These are phyloP conservation scores for Entophlyctis helioformis DNA, from an alignment of 192 early-diverging fungal genomes.

Conservation along the genomic window DNA sequence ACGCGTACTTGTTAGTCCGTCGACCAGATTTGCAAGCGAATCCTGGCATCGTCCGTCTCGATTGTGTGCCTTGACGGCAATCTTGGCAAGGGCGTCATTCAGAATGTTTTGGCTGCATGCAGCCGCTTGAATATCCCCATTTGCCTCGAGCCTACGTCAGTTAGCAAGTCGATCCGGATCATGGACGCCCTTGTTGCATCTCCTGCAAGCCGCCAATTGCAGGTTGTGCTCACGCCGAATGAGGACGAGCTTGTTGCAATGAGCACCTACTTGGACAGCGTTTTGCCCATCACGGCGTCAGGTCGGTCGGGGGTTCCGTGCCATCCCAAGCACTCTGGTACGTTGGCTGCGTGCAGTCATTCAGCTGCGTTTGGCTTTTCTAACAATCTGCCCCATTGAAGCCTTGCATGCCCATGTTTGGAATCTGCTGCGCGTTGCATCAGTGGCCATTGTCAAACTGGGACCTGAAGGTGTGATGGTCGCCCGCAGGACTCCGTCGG, in stretches of 20 bases:
- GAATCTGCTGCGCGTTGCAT: constrained; percentile 32
- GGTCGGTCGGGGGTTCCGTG: no score
- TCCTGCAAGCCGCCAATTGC: no score
- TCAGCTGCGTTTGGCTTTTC: no score
- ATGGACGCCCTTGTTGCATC: constrained; percentile 28
- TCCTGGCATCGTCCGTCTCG: constrained; percentile 15
- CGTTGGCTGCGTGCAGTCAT: no score
- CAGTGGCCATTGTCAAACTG: constrained; percentile 52
- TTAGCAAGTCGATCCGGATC: constrained; percentile 59
- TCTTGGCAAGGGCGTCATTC: no score
- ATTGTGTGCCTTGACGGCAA: constrained; percentile 72
- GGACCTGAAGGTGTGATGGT: constrained; percentile 52
- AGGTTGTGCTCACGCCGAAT: constrained; percentile 79
- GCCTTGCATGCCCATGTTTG: constrained; percentile 8
- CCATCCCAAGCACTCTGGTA: no score
- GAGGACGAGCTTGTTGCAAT: constrained; percentile 55
- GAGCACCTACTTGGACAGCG: no score
- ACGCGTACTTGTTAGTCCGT: neutral
- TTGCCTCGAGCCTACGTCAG: constrained; percentile 91
- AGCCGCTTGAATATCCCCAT: constrained; percentile 20
- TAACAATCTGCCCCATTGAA: neutral
- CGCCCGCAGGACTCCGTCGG: constrained; percentile 5
- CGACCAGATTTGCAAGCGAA: neutral
- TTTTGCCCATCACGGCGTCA: no score
- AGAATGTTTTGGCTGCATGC: constrained; percentile 25